Evolutionary conservation across 2,329 filamentous ascomycete species (phyloP), one percentile per base, ranked within the genome.

Genomic region (Calonectria montana): DNA sequence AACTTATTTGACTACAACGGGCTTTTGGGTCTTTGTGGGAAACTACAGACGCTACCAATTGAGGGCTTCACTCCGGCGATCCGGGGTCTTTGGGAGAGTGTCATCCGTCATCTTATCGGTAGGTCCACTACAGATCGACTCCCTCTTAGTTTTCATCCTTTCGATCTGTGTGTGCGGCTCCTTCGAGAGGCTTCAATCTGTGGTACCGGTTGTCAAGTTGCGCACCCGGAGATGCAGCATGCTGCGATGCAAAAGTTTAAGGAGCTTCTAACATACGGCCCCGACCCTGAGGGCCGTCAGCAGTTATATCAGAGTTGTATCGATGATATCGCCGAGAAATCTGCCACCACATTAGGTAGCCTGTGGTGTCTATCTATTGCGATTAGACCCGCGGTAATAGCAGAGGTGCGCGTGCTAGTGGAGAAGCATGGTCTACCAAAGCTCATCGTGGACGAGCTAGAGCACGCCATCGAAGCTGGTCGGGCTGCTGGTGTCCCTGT

Each of bases 101-200:
- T 94, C 7, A 84, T 94, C 63, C 85, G 85, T 43, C 82, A 86
- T 8, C 81, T 89, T 61, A 77, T 86, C 43, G 80, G 83, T 7
- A 90, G 88, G 76, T 83, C 83, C 62, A 80, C 82, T 77, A 67
- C 84, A 78, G 80, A 85, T 7, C 73, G 78, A 12, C 72, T 77
- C 0, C 73, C 77, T 2, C 79, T 85, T 31, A 81, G 84, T 37
- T 82, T 84, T 35, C 81, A 86, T 4, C 86, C 88, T 1, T 89
- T 87, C 72, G 83, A 84, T n/a, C 82, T 90, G 16, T 90, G 87
- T 72, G 82, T 96, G 63, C 90, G 93, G 27, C 83, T 97, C 21
- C 87, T 97, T 48, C 91, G 93, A 72, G 92, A 96, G 77, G 92
- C 93, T 3, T 92, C 92, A 0, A 87, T 90, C 15, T 87, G 86